These are phyloP conservation scores for Cocos nucifera DNA, from an alignment of 176 grass and related monocot species.

Conservation along the genomic window DNA sequence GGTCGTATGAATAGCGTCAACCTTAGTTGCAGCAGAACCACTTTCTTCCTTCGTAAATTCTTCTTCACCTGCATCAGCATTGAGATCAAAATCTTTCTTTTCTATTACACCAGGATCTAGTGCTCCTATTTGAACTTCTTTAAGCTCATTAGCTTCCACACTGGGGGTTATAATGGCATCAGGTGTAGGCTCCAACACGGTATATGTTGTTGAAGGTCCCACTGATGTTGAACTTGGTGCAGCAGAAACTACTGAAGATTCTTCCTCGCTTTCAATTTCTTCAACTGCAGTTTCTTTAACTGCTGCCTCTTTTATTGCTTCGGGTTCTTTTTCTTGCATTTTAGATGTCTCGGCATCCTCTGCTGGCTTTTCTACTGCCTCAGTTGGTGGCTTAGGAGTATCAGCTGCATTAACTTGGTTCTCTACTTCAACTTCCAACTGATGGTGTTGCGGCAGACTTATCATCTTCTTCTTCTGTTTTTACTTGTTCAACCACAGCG, in stretches of 20 bases:
- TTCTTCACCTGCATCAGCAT: background rate
- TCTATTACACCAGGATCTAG: background rate
- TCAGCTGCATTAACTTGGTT: background rate
- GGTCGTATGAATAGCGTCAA: background rate
- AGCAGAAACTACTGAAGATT: slow-evolving; percentile 3
- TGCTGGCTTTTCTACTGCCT: background rate
- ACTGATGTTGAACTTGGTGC: background rate
- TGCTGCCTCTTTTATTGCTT: background rate
- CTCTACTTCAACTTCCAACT: background rate
- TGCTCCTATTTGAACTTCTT: background rate
- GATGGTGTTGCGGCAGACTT: background rate
- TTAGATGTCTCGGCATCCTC: background rate
- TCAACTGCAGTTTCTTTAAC: background rate
- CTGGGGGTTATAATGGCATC: no score
- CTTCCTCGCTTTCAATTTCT: background rate
- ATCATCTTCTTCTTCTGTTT: background rate
- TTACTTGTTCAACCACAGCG: background rate
- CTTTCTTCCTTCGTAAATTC: background rate
- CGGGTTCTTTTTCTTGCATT: background rate
- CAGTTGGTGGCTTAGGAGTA: background rate
- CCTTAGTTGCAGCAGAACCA: background rate
- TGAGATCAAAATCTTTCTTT: slow-evolving; percentile 1
- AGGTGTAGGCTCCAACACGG: no score
- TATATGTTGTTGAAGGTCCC: no score
- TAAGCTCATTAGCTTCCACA: background rate